phyloP scores from a whole-genome alignment of 2,329 filamentous ascomycete genomes.

The Penicillium paneum region DNA sequence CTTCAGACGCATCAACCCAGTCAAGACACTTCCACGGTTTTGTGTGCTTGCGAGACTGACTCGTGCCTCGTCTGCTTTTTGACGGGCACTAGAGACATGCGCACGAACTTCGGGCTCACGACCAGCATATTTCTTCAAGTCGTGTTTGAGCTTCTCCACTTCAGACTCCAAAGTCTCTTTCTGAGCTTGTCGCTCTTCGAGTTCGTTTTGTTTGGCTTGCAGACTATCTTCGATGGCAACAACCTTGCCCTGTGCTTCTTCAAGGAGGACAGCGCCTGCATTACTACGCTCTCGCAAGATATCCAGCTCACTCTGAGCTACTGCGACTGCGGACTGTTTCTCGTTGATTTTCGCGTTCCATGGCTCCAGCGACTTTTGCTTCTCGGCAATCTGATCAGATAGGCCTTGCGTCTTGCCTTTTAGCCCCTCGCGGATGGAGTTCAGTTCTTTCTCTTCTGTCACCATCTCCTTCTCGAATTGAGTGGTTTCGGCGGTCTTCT shows the following conservation, averaged over 20 bases:
- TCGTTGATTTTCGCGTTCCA: slow-evolving; percentile 98
- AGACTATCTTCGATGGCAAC: slow-evolving; percentile 68
- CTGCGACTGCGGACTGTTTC: slow-evolving; percentile 88
- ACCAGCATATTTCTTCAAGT: slow-evolving; percentile 67
- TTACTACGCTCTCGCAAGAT: slow-evolving; percentile 89
- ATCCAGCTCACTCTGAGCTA: slow-evolving; percentile 89
- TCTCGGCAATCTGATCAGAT: slow-evolving; percentile 84
- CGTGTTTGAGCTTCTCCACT: slow-evolving; percentile 65
- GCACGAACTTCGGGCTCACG: slow-evolving; percentile 79
- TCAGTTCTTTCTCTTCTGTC: slow-evolving; percentile 75
- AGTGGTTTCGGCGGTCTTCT: slow-evolving; percentile 69
- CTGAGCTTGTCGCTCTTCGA: slow-evolving; percentile 71
- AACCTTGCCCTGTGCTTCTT: slow-evolving; percentile 80
- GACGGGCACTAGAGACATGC: slow-evolving; percentile 82
- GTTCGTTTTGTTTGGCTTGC: slow-evolving; percentile 66
- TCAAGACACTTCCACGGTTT: slow-evolving; percentile 87
- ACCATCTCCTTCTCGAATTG: slow-evolving; percentile 73
- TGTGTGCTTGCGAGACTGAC: slow-evolving; percentile 87
- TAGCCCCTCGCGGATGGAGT: slow-evolving; percentile 76
- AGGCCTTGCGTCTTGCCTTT: slow-evolving; percentile 95
- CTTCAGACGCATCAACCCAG: slow-evolving; percentile 87
- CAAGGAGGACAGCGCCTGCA: slow-evolving; percentile 76
- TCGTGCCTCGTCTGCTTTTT: slow-evolving; percentile 93
- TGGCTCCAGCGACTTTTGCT: slow-evolving; percentile 91
- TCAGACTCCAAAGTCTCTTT: slow-evolving; percentile 72